Evolutionary conservation across 1,284 basidiomycete genomes (phyloP), one percentile per base, ranked within the genome.

Genomic region (Ganoderma lingzhi): DNA sequence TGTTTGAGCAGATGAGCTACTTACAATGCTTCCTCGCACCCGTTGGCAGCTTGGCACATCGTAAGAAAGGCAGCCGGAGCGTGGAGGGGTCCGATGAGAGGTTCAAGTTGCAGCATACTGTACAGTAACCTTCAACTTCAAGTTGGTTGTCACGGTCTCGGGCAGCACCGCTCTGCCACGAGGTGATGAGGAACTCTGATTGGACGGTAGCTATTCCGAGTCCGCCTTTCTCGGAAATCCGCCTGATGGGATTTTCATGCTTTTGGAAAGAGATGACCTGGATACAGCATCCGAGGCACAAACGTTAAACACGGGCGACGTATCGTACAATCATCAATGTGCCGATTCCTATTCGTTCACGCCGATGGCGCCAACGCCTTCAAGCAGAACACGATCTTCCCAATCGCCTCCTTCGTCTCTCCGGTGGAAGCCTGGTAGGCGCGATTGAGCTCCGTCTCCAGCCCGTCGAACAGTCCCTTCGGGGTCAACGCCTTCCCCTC

Each of bases 371-470:
- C 45, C 53, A 59, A 55, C 30, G 51, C 60, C 23, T 37, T 65
- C 56, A 60, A 55, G 58, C 63, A 65, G 17, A 61, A 61, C 60
- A 23, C 41, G 41, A 69, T 58, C 60, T 59, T 65, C 37, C 23
- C 60, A 41, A 62, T 69, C 12, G 39, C 63, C 15, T 35, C 64
- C 15, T 48, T 42, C 6, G 51, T 60, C 15, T 41, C 39, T 37
- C 35, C 64, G 3, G 15, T 17, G 15, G 30, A 28, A 17, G 23
- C 28, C 14, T 56, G 12, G 53, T 32, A 56, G 15, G 53, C 53
- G 6, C 30, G 53, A 30, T 56, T 12, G 53, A 61, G 23, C 60
- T 65, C 64, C 28, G 41, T 23, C 53, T 53, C 32, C 64, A 65
- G n/a, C 6, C 23, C 37, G 45, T 62, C 41, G 37, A 37, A 65